Base-by-base conservation (phyloP, 2,329 filamentous ascomycete species). In the Penicillium janthinellum region DNA sequence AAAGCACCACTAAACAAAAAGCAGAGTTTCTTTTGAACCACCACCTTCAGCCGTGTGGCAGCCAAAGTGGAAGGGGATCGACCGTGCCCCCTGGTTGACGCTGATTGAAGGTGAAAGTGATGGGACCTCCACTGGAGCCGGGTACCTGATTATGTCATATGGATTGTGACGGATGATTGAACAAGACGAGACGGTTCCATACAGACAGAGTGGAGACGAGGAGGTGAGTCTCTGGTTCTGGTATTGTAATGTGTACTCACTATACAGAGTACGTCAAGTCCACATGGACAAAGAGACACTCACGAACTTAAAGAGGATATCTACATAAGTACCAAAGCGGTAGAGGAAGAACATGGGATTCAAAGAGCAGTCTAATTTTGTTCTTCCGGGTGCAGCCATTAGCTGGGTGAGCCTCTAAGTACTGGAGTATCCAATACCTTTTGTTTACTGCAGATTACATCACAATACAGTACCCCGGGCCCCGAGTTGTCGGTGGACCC, bases 111-210 rank as follows among this genome's bases (percentile, higher is more conserved):
- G 25, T 35, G 45, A 49, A 35, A n/a, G 28, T 17, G 31, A 49
- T 49, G 20, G 20, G 45, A 31, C 5, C 28, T 31, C 28, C 28
- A 25, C 25, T 25, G 25, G 25, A 49, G 45, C 15, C 31, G 17
- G 61, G 64, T 67, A 51, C 62, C 65, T 67, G 65, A 67, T 64
- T 62, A 67, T 31, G 44, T 50, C 54, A 66, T 56, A 10, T 4
- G 8, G 5, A n/a, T 7, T 1, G 1, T 14, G 3, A 25, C 12
- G 1, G 31, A 17, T 64, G 25, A 64, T 59, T 64, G 65, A 60
- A 6, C 1, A 1, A 4, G 28, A 3, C 6, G 7, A 47, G 15
- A 47, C 25, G 44, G 44, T 31, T 47, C 20, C 22, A 5, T 42
- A 28, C 14, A 31, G 15, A 28, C 14, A 15, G 4, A 47, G 44